Evolutionary conservation across 1,139 yeast genomes (phyloP).

Genomic region (Arxiozyma slooffiae): DNA sequence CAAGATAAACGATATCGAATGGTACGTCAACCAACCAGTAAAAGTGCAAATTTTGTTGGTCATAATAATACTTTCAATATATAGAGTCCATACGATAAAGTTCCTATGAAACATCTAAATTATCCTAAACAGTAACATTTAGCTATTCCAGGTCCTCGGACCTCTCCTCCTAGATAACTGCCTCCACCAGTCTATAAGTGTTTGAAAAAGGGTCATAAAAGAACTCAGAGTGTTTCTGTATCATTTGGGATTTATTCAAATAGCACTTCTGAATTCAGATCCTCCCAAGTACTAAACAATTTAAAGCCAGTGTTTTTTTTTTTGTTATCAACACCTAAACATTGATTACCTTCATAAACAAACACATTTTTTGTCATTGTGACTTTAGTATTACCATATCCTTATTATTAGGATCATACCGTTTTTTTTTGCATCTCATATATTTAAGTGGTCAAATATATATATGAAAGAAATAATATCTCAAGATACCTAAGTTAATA

Average conservation of each 20-base stretch:
- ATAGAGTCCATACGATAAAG: slow-evolving; percentile 2
- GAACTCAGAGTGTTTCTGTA: slow-evolving; percentile 22
- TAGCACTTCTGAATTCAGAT: slow-evolving; percentile 11
- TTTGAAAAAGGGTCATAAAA: slow-evolving; percentile 16
- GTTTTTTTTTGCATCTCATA: background rate
- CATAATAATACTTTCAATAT: background rate
- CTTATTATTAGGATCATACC: background rate
- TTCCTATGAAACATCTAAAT: slow-evolving; percentile 2
- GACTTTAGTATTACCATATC: background rate
- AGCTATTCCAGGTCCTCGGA: slow-evolving; percentile 1
- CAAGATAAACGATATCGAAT: background rate
- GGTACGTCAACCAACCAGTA: slow-evolving; percentile 1
- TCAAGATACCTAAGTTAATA: background rate
- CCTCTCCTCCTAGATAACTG: slow-evolving; percentile 3
- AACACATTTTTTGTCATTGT: background rate
- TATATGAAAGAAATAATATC: background rate
- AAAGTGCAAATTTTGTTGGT: background rate
- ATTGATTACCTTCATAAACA: slow-evolving; percentile 22
- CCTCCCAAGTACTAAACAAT: slow-evolving; percentile 14
- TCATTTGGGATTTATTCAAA: slow-evolving; percentile 7
- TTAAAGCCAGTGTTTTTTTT: slow-evolving; percentile 24
- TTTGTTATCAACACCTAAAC: slow-evolving; percentile 26
- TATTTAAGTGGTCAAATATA: background rate
- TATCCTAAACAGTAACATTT: slow-evolving; percentile 1
- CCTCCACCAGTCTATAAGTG: background rate